Evolutionary conservation across 2,329 filamentous ascomycete species (phyloP).

Genomic region (Aspergillus puulaauensis): DNA sequence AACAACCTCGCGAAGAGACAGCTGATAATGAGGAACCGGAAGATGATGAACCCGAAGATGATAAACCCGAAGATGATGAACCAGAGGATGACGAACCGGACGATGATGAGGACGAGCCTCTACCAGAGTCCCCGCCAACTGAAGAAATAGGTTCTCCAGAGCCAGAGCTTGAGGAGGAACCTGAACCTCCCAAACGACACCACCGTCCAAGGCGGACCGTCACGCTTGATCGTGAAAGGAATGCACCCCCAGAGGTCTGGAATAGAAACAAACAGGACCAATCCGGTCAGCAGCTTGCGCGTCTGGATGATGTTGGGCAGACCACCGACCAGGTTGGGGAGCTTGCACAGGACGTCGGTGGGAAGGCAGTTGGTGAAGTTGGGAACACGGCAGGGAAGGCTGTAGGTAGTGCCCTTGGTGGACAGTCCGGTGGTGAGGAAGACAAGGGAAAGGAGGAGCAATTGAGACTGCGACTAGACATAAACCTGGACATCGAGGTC

Average conservation of each 20-base stretch:
- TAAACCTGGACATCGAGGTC: slow-evolving; percentile 81
- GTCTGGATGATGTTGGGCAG: background rate
- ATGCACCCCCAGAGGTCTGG: background rate
- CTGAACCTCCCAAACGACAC: background rate
- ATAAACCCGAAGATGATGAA: no score
- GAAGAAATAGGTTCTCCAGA: background rate
- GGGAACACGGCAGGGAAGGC: slow-evolving; percentile 1
- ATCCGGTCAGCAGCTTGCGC: background rate
- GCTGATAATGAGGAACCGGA: background rate
- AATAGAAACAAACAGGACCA: background rate
- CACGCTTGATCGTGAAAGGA: background rate
- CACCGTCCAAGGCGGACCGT: background rate
- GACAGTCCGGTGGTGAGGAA: background rate
- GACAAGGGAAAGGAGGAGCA: slow-evolving; percentile 11
- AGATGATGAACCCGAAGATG: no score
- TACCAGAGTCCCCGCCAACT: background rate
- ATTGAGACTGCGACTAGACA: slow-evolving; percentile 65
- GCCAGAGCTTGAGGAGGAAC: background rate
- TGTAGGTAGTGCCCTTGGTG: background rate
- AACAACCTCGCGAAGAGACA: background rate
- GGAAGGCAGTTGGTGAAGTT: background rate
- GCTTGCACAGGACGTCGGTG: background rate
- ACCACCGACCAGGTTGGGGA: background rate
- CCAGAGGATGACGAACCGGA: no score
- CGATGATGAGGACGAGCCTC: background rate